Base-by-base conservation (phyloP, 2,329 filamentous ascomycete genomes). In the Didymella pomorum region DNA sequence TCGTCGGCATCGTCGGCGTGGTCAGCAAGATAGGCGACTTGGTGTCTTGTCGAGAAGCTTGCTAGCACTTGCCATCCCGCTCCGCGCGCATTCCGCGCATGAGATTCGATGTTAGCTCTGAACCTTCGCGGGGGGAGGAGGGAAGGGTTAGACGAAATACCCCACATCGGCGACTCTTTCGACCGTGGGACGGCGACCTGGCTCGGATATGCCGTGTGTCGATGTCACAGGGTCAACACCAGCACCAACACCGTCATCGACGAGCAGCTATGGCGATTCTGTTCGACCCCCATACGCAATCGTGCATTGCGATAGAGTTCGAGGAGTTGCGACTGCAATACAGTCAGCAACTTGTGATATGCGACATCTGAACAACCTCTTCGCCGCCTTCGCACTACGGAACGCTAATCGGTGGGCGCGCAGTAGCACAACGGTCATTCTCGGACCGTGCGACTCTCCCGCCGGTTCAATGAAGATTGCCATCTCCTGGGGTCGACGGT, bases 161-260 rank as follows among this genome's bases (percentile, higher is more conserved):
- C 62, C 64, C 66, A 70, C 67, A 65, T 62, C 58, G 56, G 26
- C 58, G 58, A 52, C 39, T 45, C 20, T 58, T 23, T 44, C 29
- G 53, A 64, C 64, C 66, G 67, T 62, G 64, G 66, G 47, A 64
- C 67, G 52, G 50, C 52, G 43, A 47, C 47, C 52, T 59, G 56
- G 58, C 52, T 62, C 64, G 59, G 67, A 21, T 61, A 49, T 63
- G 58, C 64, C 62, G 61, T 59, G 54, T 53, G 54, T 57, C 55
- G 52, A 62, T 58, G 56, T 51, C 57, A 56, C 28, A 56, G 35
- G 35, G 28, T 45, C 57, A 44, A 43, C 33, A 46, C 25, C 51
- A 44, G 29, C 33, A 52, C 31, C 26, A 20, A 10, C 31, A 48
- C 41, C 53, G 46, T 56, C 51, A 50, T 48, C 35, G 25, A 51